Evolutionary conservation across 2,329 filamentous ascomycete genomes (phyloP).

Genomic region (Juglanconis oblonga): DNA sequence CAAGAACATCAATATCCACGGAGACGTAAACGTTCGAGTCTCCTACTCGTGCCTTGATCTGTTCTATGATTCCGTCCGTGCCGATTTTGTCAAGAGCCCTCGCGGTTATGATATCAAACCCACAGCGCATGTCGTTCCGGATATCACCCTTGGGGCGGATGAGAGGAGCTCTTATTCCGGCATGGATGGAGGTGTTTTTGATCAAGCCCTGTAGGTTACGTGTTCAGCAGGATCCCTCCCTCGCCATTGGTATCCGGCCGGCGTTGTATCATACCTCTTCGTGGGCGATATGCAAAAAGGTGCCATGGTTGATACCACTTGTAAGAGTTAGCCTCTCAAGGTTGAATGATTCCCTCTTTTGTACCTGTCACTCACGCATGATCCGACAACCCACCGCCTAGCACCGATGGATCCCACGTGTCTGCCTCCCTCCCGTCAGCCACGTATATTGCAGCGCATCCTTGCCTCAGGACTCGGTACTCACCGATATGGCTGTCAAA

Average conservation of each 20-base stretch:
- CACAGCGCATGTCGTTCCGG: constrained; percentile 55
- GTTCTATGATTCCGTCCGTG: constrained; percentile 58
- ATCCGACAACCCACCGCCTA: constrained; percentile 53
- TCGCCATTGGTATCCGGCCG: too few relatives aligned
- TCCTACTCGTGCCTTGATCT: constrained; percentile 56
- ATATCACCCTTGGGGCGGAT: constrained; percentile 44
- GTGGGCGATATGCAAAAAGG: constrained; percentile 60
- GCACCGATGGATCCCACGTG: constrained; percentile 67
- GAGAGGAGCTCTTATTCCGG: constrained; percentile 57
- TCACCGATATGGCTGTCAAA: constrained; percentile 62
- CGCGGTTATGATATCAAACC: constrained; percentile 56
- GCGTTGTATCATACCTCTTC: constrained; percentile 41
- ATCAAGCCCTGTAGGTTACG: constrained; percentile 39
- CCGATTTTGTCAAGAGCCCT: constrained; percentile 72
- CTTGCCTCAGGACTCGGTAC: background rate
- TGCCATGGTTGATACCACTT: constrained; percentile 49
- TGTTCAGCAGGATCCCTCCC: background rate
- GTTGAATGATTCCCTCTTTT: too few relatives aligned
- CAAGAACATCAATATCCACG: constrained; percentile 78
- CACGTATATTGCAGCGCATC: background rate
- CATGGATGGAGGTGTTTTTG: constrained; percentile 56
- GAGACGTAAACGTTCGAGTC: constrained; percentile 63
- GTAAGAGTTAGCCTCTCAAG: background rate
- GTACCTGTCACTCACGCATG: constrained; percentile 46
- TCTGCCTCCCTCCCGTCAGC: constrained; percentile 28